Conservation (phyloP, 2,329 filamentous ascomycete genomes). For the Aspergillus sergii region DNA sequence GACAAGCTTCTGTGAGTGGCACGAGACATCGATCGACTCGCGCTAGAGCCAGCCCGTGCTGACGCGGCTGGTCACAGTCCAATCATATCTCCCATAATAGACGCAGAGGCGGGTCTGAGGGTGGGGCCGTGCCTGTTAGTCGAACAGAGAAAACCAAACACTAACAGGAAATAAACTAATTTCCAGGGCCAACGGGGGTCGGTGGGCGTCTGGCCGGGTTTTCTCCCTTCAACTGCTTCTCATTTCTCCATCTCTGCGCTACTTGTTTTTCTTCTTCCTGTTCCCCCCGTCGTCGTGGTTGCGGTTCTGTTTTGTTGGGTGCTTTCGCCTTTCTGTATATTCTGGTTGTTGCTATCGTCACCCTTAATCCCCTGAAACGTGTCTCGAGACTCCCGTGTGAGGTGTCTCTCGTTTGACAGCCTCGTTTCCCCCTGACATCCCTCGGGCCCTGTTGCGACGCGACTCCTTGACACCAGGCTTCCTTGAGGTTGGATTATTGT, state of each 20-base stretch:
- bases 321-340: background rate
- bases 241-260: constrained; percentile 1
- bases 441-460: background rate
- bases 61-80: constrained; percentile 15
- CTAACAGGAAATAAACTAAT: constrained; percentile 16
- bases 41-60: constrained; percentile 21
- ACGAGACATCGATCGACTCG: constrained; percentile 25
- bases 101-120: background rate
- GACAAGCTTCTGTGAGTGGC: constrained; percentile 25
- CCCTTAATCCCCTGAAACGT: constrained; percentile 1
- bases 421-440: constrained; percentile 2
- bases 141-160: constrained; percentile 3
- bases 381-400: background rate
- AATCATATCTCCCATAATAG: background rate
- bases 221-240: constrained; percentile 8
- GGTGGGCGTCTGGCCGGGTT: constrained; percentile 20
- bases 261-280: background rate
- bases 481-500: background rate
- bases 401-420: constrained; percentile 8
- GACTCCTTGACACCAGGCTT: background rate
- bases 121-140: constrained; percentile 6
- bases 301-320: background rate
- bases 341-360: background rate
- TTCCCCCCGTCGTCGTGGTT: constrained; percentile 2
- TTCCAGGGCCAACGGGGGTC: constrained; percentile 17